Evolutionary conservation across 345 rosid species (phyloP).

Genomic region (Zanthoxylum bungeanum): DNA sequence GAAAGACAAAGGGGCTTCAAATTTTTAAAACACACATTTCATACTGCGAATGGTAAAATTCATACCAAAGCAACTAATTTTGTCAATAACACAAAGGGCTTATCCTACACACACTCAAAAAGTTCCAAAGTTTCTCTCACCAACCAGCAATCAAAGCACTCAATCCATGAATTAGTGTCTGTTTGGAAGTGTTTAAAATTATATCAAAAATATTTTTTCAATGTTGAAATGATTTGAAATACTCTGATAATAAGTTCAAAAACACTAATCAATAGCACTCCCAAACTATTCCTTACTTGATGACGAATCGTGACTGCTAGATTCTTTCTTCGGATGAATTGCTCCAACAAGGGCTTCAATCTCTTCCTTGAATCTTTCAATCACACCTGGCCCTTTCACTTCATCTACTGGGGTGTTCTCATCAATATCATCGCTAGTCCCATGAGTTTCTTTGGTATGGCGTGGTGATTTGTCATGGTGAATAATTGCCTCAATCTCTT

Average conservation of each 20-base stretch:
- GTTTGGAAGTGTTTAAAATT: no score
- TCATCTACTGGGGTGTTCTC: slow-evolving; percentile 32
- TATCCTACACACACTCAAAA: neutral
- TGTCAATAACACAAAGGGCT: neutral
- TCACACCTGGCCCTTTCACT: slow-evolving; percentile 40
- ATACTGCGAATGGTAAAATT: neutral
- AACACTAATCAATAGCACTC: no score
- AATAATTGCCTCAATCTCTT: slow-evolving; percentile 37
- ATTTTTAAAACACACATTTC: neutral
- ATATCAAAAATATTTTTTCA: no score
- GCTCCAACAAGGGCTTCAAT: slow-evolving; percentile 43
- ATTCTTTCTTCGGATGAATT: slow-evolving; percentile 42
- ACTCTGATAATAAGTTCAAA: no score
- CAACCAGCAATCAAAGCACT: neutral
- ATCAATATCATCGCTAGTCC: slow-evolving; percentile 42
- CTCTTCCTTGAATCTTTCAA: slow-evolving; percentile 52
- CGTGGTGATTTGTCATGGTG: slow-evolving; percentile 30
- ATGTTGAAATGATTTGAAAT: no score
- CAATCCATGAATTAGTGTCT: slow-evolving; percentile 14
- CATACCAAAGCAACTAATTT: neutral
- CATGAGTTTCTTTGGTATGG: slow-evolving; percentile 48
- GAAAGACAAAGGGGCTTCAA: neutral
- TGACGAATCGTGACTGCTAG: slow-evolving; percentile 11
- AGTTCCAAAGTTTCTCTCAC: neutral
- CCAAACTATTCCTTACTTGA: no score